A percentile compares a stretch with the other conserved stretches of the same genome.
Conservation (phyloP, 2,329 filamentous ascomycete genomes). For the Aureobasidium sp. region DNA sequence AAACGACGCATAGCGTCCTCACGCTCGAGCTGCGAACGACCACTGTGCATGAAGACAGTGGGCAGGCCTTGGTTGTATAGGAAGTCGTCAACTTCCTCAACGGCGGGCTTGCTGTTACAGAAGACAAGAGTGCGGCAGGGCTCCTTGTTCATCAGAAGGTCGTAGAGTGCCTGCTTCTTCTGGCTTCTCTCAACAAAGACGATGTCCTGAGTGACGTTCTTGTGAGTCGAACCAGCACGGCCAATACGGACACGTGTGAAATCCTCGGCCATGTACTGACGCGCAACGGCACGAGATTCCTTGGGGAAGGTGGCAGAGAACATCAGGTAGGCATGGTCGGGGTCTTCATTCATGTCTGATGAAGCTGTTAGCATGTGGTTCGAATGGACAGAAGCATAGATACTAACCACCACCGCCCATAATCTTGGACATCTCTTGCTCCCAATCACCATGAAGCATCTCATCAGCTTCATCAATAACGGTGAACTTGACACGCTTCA, state of each 20-base stretch:
- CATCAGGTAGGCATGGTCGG: conserved; percentile 64
- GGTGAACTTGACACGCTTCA: conserved; percentile 66
- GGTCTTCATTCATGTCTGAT: conserved; percentile 66
- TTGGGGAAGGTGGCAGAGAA: conserved; percentile 95
- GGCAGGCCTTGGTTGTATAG: conserved; percentile 75
- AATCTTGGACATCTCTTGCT: conserved; percentile 65
- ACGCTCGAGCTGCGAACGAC: conserved; percentile 82
- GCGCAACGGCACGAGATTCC: conserved; percentile 66
- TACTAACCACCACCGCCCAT: conserved; percentile 71
- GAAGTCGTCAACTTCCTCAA: conserved; percentile 81
- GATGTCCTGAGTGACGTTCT: conserved; percentile 73
- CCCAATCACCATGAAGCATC: conserved; percentile 75
- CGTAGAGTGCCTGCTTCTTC: conserved; percentile 66
- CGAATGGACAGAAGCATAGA: too few relatives aligned
- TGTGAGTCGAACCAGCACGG: conserved; percentile 73
- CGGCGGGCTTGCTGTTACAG: conserved; percentile 70
- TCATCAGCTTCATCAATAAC: conserved; percentile 95
- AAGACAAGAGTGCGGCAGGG: conserved; percentile 83
- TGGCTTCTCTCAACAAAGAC: conserved; percentile 56
- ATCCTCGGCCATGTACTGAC: conserved; percentile 64
- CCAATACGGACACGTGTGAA: conserved; percentile 80
- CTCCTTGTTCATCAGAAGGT: conserved; percentile 62
- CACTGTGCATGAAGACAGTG: conserved; percentile 78
- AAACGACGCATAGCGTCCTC: conserved; percentile 88
- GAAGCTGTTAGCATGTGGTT: background rate